Evolutionary conservation across 805 yeast species (phyloP), one percentile per base, ranked within the genome.

Genomic region (Metschnikowia dekortorum): DNA sequence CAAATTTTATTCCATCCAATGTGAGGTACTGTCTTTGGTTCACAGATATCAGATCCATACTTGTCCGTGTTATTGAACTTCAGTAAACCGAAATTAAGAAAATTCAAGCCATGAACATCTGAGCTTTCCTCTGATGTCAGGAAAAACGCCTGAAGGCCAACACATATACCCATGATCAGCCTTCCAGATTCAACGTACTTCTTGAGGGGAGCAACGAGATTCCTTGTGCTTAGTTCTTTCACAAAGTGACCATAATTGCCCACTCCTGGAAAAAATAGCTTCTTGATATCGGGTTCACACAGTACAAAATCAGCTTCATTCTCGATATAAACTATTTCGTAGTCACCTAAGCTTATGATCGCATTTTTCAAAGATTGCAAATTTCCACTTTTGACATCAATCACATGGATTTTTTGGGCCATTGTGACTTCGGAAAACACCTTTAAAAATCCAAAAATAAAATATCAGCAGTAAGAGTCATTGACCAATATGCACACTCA

Each of bases 201-300:
- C 47, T 69, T 71, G 28, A 95, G 70, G 0, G 95, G 96, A 35
- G 72, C 78, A 11, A 76, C 81, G 53, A 92, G 82, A 0, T 83
- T 80, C 51, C 86, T 77, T 4, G 73, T 72, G 43, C 74, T 75
- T 42, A 94, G 67, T 58, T 86, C 82, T 47, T 80, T 81, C 53
- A 91, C 90, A 65, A 92, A 91, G 65, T 94, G 98, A 41, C 97
- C 99, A 67, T 82, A 95, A 65, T 90, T 92, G 10, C 99, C 99
- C 14, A 94, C 99, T 29, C 99, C 99, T 7, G 99, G 99, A 26
- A 94, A 77, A 52, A 94, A 78, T 53, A 94, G 73, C 59, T 74
- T 75, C 35, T 68, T 71, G 40, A 87, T 87, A 9, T 73, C 60
- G 26, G 69, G 53, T 49, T 76, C 66, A 49, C 54, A 55, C 38